Base-by-base conservation (phyloP, 2,329 filamentous ascomycete species). In the Alternaria panax region DNA sequence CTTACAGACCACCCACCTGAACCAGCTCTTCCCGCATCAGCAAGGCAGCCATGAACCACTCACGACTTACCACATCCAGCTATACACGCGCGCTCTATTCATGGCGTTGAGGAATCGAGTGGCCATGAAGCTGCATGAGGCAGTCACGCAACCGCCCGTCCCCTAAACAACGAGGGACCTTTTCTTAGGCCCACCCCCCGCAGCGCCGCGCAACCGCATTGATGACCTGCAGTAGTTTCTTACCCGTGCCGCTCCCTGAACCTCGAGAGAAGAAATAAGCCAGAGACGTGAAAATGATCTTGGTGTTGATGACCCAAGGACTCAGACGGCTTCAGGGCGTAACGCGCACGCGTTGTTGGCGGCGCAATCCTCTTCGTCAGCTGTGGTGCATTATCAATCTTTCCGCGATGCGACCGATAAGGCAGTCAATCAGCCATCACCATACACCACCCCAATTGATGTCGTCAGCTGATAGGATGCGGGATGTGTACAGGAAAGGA, bases 141-240 rank as follows among this genome's bases (percentile, higher is more conserved):
- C 51, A 45, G 50, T 52, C 30, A 40, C 48, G 50, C 53, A 57
- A 52, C 52, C 54, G 58, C 56, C 53, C 46, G 38, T 47, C 28
- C 40, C 51, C 57, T 30, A 30, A 46, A 43, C 40, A 18, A 54
- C 32, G 32, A 40, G 34, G 46, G 46, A 51, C 57, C 59, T 55
- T 56, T 59, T 57, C 54, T 45, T 64, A 43, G 55, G 59, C 47
- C 59, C 58, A 34, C 34, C 56, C 51, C 54, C 51, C 51, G 43
- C 53, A 52, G 27, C 43, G 47, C 52, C 57, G 14, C 57, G 46
- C 46, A 53, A 53, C 57, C 52, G 57, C 61, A 59, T 59, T 36
- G 47, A 56, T 60, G 62, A 60, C 64, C 46, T 63, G 64, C 64
- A 61, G 42, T 27, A 27, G 42, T 46, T 32, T 18, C 24, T 47